Evolutionary conservation across 2,329 filamentous ascomycete genomes (phyloP).

Genomic region (Hansfordia pulvinata): DNA sequence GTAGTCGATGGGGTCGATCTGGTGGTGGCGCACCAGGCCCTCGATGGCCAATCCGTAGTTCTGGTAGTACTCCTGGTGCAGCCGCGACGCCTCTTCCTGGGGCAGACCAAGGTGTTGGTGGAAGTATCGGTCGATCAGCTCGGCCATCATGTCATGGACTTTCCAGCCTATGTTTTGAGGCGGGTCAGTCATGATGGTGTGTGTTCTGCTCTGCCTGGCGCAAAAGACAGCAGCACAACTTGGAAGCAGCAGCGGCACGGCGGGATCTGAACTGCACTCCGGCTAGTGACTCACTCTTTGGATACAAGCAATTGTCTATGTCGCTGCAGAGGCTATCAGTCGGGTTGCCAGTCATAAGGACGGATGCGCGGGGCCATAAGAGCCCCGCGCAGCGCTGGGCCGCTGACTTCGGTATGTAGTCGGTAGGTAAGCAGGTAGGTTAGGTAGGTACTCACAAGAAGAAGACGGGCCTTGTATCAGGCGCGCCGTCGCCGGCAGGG

Average conservation of each 20-base stretch:
- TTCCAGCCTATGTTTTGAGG: constrained; percentile 42
- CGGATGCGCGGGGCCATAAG: no score
- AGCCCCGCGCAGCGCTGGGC: no score
- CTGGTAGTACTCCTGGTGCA: constrained; percentile 88
- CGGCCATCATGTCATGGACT: constrained; percentile 80
- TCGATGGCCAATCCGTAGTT: constrained; percentile 97
- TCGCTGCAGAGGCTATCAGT: constrained; percentile 56
- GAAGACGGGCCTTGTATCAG: constrained; percentile 28
- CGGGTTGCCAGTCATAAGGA: no score
- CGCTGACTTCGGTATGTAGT: no score
- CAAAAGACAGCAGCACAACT: background rate
- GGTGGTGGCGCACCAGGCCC: constrained; percentile 82
- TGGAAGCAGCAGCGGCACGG: no score
- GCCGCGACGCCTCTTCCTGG: constrained; percentile 64
- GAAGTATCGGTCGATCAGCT: constrained; percentile 58
- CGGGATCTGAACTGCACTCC: no score
- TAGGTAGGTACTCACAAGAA: constrained; percentile 23
- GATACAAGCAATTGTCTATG: constrained; percentile 96
- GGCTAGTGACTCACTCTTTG: constrained; percentile 56
- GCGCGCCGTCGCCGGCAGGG: no score
- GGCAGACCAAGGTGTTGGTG: constrained; percentile 58
- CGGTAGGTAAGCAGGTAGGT: no score
- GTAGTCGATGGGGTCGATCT: constrained; percentile 91
- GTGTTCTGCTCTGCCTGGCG: background rate
- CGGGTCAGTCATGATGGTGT: constrained; percentile 1